A percentile compares a stretch with the other conserved stretches of the same genome.
phyloP scores from a whole-genome alignment of 2,329 filamentous ascomycete genomes.

The Iodosphaeria phyllophila region DNA sequence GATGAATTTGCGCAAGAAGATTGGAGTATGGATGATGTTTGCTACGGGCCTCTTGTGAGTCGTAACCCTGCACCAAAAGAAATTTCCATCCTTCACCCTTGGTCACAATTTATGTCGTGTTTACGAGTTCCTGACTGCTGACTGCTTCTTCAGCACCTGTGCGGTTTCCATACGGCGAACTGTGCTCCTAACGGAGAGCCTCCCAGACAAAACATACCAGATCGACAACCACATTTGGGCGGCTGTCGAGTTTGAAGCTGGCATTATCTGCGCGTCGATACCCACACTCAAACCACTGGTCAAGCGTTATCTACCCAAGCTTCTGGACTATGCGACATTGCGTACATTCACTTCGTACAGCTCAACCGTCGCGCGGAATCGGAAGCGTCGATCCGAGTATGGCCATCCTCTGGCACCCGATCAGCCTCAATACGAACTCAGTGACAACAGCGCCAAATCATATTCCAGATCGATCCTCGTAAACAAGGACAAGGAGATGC shows the following conservation, averaged over 20 bases:
- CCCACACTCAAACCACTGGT: conserved; percentile 3
- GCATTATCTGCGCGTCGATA: conserved; percentile 3
- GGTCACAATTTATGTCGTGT: not conserved
- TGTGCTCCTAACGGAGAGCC: not conserved
- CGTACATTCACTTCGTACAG: too few relatives aligned
- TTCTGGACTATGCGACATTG: too few relatives aligned
- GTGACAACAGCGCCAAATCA: too few relatives aligned
- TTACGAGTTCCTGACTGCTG: not conserved
- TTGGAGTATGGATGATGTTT: conserved; percentile 1
- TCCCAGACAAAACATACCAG: not conserved
- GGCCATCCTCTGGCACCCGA: too few relatives aligned
- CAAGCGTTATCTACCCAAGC: conserved; percentile 1
- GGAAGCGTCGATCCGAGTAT: too few relatives aligned
- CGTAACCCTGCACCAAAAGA: too few relatives aligned
- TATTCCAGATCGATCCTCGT: too few relatives aligned
- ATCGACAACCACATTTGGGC: conserved; percentile 1
- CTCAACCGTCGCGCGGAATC: too few relatives aligned
- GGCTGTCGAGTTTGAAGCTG: conserved; percentile 1
- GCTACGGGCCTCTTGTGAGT: conserved; percentile 2
- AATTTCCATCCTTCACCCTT: not conserved
- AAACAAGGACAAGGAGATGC: too few relatives aligned
- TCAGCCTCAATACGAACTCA: too few relatives aligned
- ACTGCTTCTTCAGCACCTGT: not conserved
- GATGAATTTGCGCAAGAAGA: conserved; percentile 1
- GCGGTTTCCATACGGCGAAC: conserved; percentile 1